Percentiles rank a stretch among this genome's conserved stretches.
These are phyloP conservation scores for Colletotrichum tropicale DNA, from an alignment of 2,329 filamentous ascomycete species.

Conservation along the genomic window DNA sequence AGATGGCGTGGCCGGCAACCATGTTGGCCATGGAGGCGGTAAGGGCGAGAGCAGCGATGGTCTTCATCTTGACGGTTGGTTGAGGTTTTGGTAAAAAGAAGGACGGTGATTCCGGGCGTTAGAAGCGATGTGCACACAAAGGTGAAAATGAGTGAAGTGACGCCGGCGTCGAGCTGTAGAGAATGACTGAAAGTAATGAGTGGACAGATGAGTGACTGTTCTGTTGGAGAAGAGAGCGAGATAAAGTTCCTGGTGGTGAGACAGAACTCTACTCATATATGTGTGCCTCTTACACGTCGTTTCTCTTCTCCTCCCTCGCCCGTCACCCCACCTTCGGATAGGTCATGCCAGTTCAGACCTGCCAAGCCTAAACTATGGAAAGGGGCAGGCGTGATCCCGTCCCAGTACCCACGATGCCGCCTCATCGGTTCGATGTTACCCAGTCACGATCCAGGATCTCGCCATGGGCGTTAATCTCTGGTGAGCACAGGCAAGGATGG, in stretches of 20 bases:
- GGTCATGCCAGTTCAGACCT: not conserved
- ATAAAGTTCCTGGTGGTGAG: not conserved
- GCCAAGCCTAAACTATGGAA: slow-evolving; percentile 13
- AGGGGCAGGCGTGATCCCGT: slow-evolving; percentile 1
- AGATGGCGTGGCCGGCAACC: slow-evolving; percentile 49
- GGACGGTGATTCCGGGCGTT: slow-evolving; percentile 11
- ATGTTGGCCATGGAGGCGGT: slow-evolving; percentile 20
- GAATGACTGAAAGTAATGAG: slow-evolving; percentile 18
- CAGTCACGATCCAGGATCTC: not conserved
- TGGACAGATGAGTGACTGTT: slow-evolving; percentile 19
- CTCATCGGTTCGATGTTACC: not conserved
- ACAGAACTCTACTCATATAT: slow-evolving; percentile 1
- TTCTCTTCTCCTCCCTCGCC: not conserved
- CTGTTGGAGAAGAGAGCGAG: not conserved
- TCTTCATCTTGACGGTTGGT: slow-evolving; percentile 15
- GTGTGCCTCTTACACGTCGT: not conserved
- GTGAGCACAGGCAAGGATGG: not conserved
- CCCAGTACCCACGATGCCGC: slow-evolving; percentile 8
- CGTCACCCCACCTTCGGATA: not conserved
- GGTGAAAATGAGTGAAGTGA: slow-evolving; percentile 17
- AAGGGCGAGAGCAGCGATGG: slow-evolving; percentile 11
- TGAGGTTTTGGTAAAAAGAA: not conserved
- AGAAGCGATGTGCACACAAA: slow-evolving; percentile 13
- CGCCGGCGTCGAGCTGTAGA: slow-evolving; percentile 20
- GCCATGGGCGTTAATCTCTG: slow-evolving; percentile 2